A percentile compares a stretch with the other conserved stretches of the same genome.
Evolutionary conservation across 805 yeast genomes (phyloP).

Genomic region (Monosporozyma solicola): DNA sequence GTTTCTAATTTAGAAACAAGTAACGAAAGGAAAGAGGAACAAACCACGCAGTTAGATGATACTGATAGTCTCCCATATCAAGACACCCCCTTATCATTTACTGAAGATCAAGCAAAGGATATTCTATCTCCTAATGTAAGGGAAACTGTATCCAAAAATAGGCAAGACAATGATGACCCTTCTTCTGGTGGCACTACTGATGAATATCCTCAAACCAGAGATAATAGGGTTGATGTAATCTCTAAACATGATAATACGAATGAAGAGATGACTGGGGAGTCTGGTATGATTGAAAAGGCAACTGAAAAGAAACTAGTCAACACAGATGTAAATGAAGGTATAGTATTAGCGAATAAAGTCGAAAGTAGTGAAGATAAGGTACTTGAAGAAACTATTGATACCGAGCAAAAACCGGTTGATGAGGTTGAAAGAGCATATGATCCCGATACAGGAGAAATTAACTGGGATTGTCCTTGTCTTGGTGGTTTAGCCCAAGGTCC

Average conservation of each 20-base stretch:
- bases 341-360: not conserved
- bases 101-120: not conserved
- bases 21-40: not conserved
- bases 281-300: not conserved
- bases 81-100: not conserved
- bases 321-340: not conserved
- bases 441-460: conserved; percentile 97
- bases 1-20: no score
- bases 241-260: not conserved
- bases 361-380: not conserved
- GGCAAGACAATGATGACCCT: not conserved
- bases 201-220: not conserved
- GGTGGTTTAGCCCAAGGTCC: conserved; percentile 99
- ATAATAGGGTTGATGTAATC: not conserved
- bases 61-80: not conserved
- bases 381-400: not conserved
- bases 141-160: not conserved
- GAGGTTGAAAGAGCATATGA: conserved; percentile 61
- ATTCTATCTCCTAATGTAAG: not conserved
- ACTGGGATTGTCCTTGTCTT: conserved; percentile 99
- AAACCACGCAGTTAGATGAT: not conserved
- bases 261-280: not conserved
- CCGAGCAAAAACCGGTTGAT: conserved; percentile 30
- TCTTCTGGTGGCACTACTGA: not conserved
- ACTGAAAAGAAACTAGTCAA: not conserved